A percentile compares a stretch with the other conserved stretches of the same genome.
Conservation (phyloP, 2,329 filamentous ascomycete species). For the Alternaria incomplexa region DNA sequence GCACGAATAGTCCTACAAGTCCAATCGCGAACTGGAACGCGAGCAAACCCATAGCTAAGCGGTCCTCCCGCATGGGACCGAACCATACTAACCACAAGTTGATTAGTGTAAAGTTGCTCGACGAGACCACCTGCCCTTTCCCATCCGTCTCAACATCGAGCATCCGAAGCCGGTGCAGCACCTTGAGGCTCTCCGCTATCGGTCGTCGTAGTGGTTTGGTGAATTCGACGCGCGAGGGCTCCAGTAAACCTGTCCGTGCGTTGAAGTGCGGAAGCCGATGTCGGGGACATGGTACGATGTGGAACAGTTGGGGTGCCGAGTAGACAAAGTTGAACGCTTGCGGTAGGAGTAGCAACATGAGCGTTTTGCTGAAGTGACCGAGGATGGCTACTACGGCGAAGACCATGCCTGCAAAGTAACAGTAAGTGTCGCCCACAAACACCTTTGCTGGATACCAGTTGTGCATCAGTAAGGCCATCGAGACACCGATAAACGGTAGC, state of each 20-base stretch:
- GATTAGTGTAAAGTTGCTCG: conserved; percentile 88
- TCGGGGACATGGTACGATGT: conserved; percentile 86
- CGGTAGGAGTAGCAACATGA: conserved; percentile 86
- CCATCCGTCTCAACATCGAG: conserved; percentile 71
- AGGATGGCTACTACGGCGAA: conserved; percentile 97
- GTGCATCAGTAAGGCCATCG: conserved; percentile 81
- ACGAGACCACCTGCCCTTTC: conserved; percentile 75
- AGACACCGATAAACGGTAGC: conserved; percentile 92
- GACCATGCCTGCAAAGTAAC: conserved; percentile 99
- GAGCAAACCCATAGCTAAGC: conserved; percentile 79
- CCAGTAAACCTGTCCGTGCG: conserved; percentile 79
- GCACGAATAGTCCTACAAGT: conserved; percentile 80
- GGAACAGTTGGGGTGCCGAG: conserved; percentile 89
- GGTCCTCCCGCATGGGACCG: conserved; percentile 87
- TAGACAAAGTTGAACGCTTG: conserved; percentile 98
- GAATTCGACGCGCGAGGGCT: conserved; percentile 82
- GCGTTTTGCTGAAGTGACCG: conserved; percentile 96
- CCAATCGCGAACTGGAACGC: conserved; percentile 78
- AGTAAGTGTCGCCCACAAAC: conserved; percentile 98
- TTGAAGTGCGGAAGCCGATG: conserved; percentile 93
- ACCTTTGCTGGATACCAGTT: conserved; percentile 97
- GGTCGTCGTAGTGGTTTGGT: conserved; percentile 71
- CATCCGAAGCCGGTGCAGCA: conserved; percentile 72
- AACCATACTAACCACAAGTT: conserved; percentile 98
- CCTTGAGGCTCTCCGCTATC: conserved; percentile 67